These are phyloP conservation scores for Davidsoniella australis DNA, from an alignment of 2,329 filamentous ascomycete genomes.

Conservation along the genomic window DNA sequence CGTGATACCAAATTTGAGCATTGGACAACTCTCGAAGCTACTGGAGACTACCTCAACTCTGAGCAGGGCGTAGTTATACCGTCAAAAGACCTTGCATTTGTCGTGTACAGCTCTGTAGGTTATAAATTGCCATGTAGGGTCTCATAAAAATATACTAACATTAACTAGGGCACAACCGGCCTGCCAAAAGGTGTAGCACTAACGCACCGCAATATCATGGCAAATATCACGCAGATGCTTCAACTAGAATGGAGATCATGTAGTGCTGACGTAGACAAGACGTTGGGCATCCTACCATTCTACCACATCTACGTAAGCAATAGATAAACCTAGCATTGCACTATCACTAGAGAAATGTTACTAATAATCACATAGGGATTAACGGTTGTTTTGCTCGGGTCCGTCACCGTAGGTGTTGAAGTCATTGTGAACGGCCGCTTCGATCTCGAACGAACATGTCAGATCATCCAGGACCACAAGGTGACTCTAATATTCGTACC, in stretches of 20 bases:
- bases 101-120: conserved; percentile 60
- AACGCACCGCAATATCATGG: conserved; percentile 64
- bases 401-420: conserved; percentile 43
- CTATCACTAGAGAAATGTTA: conserved; percentile 5
- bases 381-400: conserved; percentile 18
- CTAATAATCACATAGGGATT: conserved; percentile 18
- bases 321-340: background rate
- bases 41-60: background rate
- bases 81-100: conserved; percentile 61
- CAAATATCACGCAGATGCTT: conserved; percentile 47
- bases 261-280: conserved; percentile 48
- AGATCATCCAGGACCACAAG: conserved; percentile 54
- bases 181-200: conserved; percentile 84
- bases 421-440: conserved; percentile 60
- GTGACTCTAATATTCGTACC: conserved; percentile 71
- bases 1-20: conserved; percentile 50
- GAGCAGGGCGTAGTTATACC: conserved; percentile 33
- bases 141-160: background rate
- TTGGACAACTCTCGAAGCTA: conserved; percentile 45
- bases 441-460: conserved; percentile 63
- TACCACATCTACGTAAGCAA: conserved; percentile 74
- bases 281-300: conserved; percentile 70
- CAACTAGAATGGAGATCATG: conserved; percentile 35
- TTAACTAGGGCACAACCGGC: conserved; percentile 57
- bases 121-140: background rate